Evolutionary conservation across 2,329 filamentous ascomycete species (phyloP), one percentile per base, ranked within the genome.

Genomic region (Paraphoma sp.): DNA sequence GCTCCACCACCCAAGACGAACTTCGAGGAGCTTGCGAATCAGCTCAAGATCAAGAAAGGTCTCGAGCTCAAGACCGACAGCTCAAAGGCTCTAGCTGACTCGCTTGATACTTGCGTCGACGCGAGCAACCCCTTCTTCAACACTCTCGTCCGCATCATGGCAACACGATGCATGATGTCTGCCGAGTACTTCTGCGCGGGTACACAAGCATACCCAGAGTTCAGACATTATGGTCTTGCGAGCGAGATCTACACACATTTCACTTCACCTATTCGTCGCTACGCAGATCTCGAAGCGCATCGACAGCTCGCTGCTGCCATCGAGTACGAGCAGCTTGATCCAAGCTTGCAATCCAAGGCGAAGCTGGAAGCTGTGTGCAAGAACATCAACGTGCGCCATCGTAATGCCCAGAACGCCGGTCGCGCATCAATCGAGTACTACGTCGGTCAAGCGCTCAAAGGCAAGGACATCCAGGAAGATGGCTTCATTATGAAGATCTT

Each of bases 231-330:
- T 78, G 95, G 95, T 65, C 88, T 99, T 36, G 96, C 96, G 0
- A 93, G 90, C 3, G 91, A 96, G 71, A 99, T 99, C 75, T 99
- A 99, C 81, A 99, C 95, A 2, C 95, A 99, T 78, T 99, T 99
- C 79, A 99, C 95, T 0, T 96, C 91, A 3, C 96, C 95, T 3
- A 99, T 99, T 74, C 91, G 95, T 56, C 91, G 96, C 30, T 99
- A 99, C 75, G 94, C 94, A n/a, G 95, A 99, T 80, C 85, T 99
- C 2, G 88, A 97, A 53, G 94, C 92, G 5, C 94, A 99, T 77
- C 86, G 94, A 12, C 95, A 99, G 81, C 88, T 99, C 50, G 94
- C 95, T 0, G 94, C 95, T 9, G 93, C 95, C 30, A 98, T 99
- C 71, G 91, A 90, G 56, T 98, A 98, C 81, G 93, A 93, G 80